Base-by-base conservation (phyloP, 2,329 filamentous ascomycete genomes). In the Bipolaris zeicola region DNA sequence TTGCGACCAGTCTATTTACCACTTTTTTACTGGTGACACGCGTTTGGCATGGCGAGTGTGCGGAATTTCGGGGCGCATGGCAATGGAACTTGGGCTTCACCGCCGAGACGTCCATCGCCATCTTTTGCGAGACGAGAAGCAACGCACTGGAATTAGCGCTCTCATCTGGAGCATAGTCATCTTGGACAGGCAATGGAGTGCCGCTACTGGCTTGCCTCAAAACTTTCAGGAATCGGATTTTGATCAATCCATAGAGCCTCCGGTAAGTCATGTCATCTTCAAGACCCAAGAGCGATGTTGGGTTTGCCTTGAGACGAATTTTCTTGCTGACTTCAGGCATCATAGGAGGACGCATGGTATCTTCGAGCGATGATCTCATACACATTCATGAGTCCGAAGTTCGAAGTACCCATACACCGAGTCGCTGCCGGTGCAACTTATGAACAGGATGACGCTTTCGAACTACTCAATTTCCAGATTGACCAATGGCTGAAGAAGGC, bases 281-380 rank as follows among this genome's bases (percentile, higher is more conserved):
- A 42, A 22, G 6, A n/a, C 39, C 20, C 20, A 10, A 42, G 18
- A 16, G 11, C 13, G 6, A 26, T 42, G 39, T 42, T 42, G 39
- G 39, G 10, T 5, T 42, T 42, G 22, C 22, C 20, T 22, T 10
- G 26, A 42, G 13, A 13, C 22, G 11, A 42, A 26, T 26, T 14
- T 42, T 42, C 13, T 14, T 26, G 39, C 39, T 42, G 22, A 42
- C 39, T 22, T 26, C 20, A 26, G 39, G 13, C 20, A 26, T 42
- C 10, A 26, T 13, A 42, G 39, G 39, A 42, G 39, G 39, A 42
- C 39, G 39, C 39, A n/a, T 42, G 39, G 39, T 42, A 42, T 13
- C 39, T 42, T 42, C 39, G 39, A 42, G 39, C 39, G 22, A 42
- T 42, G 39, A 42, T 42, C 39, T 42, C 39, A 6, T 42, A 42